Base-by-base conservation (phyloP, 2,329 filamentous ascomycete genomes). In the Trichoderma polysporum region DNA sequence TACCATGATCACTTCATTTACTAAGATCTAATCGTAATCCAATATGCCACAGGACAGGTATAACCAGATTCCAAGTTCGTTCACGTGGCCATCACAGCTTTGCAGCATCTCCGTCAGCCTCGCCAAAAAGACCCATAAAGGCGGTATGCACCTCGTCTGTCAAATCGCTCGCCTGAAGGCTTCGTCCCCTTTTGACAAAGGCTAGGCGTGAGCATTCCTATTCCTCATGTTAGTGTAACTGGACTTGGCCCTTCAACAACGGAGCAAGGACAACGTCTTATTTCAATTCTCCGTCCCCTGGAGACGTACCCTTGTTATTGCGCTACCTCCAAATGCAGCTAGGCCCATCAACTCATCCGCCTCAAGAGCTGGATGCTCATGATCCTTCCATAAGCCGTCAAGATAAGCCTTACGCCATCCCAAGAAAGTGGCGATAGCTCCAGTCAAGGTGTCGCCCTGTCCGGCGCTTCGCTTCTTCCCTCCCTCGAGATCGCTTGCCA, bases 391-490 rank as follows among this genome's bases (percentile, higher is more conserved):
- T 4, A 97, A 78, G 31, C 85, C 84, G 67, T 97, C 91, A 63
- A 93, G 83, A 78, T 99, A 99, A 25, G 93, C 93, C 76, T 89
- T 90, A 68, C 94, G 85, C 89, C 94, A 99, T 1, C 88, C 94
- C 70, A 98, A 79, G 71, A 99, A 88, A 3, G 95, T 98, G 1
- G 91, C 95, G 70, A 99, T 82, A 37, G 89, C 89, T 1, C 95
- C 95, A 0, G 95, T 98, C 71, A 99, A 82, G 4, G 95, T 98
- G 79, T 99, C 95, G 1, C 95, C 95, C 80, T 99, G 95, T 0
- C 95, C 95, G 56, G 94, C 95, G 67, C 92, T 94, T 70, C 95
- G 85, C 86, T 99, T 99, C 77, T 88, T 79, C 1, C 94, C 94
- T 9, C 95, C 95, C 74, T 88, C 80, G 2, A 94, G 80, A 72